Evolutionary conservation across 129 eudicot genomes (phyloP).

Genomic region (Mikania micrantha): DNA sequence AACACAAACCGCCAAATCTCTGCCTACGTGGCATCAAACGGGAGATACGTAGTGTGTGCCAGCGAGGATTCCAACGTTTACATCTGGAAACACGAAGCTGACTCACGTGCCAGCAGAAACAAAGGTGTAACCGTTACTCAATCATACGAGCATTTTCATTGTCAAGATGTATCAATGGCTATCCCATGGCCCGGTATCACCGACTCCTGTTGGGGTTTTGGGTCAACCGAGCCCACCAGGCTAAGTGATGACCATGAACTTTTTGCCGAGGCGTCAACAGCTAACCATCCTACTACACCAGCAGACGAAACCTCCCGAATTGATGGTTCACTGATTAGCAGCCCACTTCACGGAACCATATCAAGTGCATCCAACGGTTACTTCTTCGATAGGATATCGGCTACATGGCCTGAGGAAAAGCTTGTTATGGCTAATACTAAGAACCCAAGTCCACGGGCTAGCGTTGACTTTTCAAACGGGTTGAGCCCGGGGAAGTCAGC

Average conservation of each 20-base stretch:
- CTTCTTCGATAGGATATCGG: constrained; percentile 75
- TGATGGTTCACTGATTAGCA: constrained; percentile 46
- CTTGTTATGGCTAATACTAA: constrained; percentile 47
- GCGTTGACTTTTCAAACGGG: constrained; percentile 72
- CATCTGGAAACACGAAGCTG: constrained; percentile 88
- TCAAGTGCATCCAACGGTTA: constrained; percentile 64
- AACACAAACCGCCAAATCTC: constrained; percentile 95
- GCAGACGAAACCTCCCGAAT: constrained; percentile 40
- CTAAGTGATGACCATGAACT: constrained; percentile 17
- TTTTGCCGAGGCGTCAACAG: constrained; percentile 40
- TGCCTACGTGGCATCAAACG: constrained; percentile 69
- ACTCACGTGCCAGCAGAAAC: constrained; percentile 66
- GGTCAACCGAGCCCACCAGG: constrained; percentile 31
- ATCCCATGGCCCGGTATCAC: constrained; percentile 90
- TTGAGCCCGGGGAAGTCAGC: constrained; percentile 53
- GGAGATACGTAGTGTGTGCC: constrained; percentile 76
- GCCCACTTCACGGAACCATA: constrained; percentile 67
- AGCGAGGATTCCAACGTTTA: constrained; percentile 94
- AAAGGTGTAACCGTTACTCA: constrained; percentile 71
- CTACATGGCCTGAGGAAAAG: constrained; percentile 96
- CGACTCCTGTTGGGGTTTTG: constrained; percentile 42
- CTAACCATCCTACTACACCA: constrained; percentile 73
- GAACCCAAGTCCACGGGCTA: constrained; percentile 58
- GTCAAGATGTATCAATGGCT: constrained; percentile 87
- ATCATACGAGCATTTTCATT: constrained; percentile 83